phyloP scores from a whole-genome alignment of 2,329 filamentous ascomycete genomes.

The Colletotrichum coccodes region DNA sequence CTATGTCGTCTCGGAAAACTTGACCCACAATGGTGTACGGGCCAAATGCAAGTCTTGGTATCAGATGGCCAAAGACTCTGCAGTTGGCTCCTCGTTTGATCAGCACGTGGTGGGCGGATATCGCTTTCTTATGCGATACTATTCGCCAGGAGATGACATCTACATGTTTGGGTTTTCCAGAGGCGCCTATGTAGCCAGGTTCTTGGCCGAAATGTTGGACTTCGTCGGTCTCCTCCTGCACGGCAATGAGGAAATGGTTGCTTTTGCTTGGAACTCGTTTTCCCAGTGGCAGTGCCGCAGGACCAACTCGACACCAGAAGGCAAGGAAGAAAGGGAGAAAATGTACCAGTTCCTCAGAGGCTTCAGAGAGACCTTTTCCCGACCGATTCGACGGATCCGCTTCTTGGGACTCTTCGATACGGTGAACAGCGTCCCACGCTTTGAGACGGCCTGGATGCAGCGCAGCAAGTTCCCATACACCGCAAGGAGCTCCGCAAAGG shows the following conservation, averaged over 20 bases:
- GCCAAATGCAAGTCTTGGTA: constrained; percentile 74
- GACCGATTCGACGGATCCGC: constrained; percentile 77
- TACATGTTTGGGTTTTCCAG: constrained; percentile 81
- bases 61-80: constrained; percentile 80
- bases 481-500: constrained; percentile 64
- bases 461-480: constrained; percentile 81
- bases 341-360: constrained; percentile 81
- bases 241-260: constrained; percentile 87
- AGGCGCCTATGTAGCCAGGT: constrained; percentile 78
- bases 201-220: constrained; percentile 86
- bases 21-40: constrained; percentile 65
- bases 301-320: constrained; percentile 47
- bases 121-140: constrained; percentile 81
- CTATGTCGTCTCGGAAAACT: constrained; percentile 70
- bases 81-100: constrained; percentile 82
- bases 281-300: constrained; percentile 75
- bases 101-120: constrained; percentile 87
- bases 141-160: constrained; percentile 71
- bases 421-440: constrained; percentile 82
- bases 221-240: constrained; percentile 82
- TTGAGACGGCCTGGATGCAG: constrained; percentile 82
- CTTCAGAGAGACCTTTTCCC: constrained; percentile 83
- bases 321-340: constrained; percentile 60
- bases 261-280: constrained; percentile 87
- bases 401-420: constrained; percentile 87